Conservation (phyloP, 1,284 basidiomycete species). For the Cryptococcus jaspeensis region DNA sequence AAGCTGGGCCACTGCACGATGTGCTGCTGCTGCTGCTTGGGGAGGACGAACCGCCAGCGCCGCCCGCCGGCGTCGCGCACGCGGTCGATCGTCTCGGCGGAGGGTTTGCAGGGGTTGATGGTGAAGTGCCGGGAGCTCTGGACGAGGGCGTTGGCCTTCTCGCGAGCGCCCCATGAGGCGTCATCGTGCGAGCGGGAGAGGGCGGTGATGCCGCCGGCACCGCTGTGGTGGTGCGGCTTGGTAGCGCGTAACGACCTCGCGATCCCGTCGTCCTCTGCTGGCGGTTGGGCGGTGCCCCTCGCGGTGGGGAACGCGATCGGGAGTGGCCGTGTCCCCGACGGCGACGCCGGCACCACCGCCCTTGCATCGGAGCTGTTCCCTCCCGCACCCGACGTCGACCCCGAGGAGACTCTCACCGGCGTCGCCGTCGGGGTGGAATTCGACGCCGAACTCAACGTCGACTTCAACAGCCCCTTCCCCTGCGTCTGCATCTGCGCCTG, state of each 20-base stretch:
- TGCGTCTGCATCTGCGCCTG: background rate
- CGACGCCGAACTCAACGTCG: too few relatives aligned
- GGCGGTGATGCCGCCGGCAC: background rate
- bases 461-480: too few relatives aligned
- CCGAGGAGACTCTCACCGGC: too few relatives aligned
- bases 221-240: background rate
- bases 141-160: slow-evolving; percentile 21
- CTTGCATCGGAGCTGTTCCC: too few relatives aligned
- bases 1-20: slow-evolving; percentile 91
- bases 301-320: slow-evolving; percentile 30
- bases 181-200: slow-evolving; percentile 31
- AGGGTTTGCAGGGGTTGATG: slow-evolving; percentile 50
- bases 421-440: background rate
- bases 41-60: slow-evolving; percentile 85
- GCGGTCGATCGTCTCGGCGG: slow-evolving; percentile 16
- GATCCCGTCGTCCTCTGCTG: slow-evolving; percentile 29
- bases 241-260: slow-evolving; percentile 21
- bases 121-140: slow-evolving; percentile 35
- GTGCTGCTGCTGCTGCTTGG: slow-evolving; percentile 67
- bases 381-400: too few relatives aligned
- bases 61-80: slow-evolving; percentile 58
- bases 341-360: too few relatives aligned
- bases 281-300: slow-evolving; percentile 2
- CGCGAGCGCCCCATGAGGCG: slow-evolving; percentile 36
- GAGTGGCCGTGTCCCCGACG: slow-evolving; percentile 31